phyloP scores from a whole-genome alignment of 2,329 filamentous ascomycete genomes.

The Macrophomina tecta region DNA sequence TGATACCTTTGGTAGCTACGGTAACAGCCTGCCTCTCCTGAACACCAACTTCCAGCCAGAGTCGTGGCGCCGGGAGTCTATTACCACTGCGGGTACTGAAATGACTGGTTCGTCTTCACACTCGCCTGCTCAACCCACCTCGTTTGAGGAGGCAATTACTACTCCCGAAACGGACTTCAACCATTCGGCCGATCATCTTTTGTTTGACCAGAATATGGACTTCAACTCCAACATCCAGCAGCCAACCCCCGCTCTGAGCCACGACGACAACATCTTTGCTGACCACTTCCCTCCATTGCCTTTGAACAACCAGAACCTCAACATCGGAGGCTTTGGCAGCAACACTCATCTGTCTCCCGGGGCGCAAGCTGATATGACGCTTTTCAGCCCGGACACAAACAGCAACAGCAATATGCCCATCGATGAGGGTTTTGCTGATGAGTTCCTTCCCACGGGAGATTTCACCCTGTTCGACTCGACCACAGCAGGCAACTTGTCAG shows the following conservation, averaged over 20 bases:
- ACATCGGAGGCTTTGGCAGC: slow-evolving; percentile 27
- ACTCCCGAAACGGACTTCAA: slow-evolving; percentile 59
- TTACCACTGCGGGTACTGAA: slow-evolving; percentile 42
- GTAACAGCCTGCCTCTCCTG: slow-evolving; percentile 3
- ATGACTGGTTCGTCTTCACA: slow-evolving; percentile 48
- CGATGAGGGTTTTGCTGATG: slow-evolving; percentile 66
- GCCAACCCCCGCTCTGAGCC: slow-evolving; percentile 54
- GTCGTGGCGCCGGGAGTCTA: slow-evolving; percentile 45
- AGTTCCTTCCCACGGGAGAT: slow-evolving; percentile 55
- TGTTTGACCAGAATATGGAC: slow-evolving; percentile 66
- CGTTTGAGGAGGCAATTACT: slow-evolving; percentile 52
- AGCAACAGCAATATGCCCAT: slow-evolving; percentile 59
- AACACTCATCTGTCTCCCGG: slow-evolving; percentile 68
- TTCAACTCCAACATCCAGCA: slow-evolving; percentile 62
- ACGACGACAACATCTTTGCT: slow-evolving; percentile 45
- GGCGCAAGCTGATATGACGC: slow-evolving; percentile 71
- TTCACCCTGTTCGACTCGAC: slow-evolving; percentile 64
- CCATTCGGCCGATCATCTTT: slow-evolving; percentile 62
- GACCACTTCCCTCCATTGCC: slow-evolving; percentile 27
- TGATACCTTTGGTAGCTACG: slow-evolving; percentile 12
- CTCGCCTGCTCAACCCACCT: slow-evolving; percentile 49
- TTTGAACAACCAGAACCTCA: slow-evolving; percentile 11
- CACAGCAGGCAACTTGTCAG: slow-evolving; percentile 20
- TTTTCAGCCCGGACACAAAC: slow-evolving; percentile 64
- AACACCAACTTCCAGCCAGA: slow-evolving; percentile 34